Base-by-base conservation (phyloP, 2,329 filamentous ascomycete genomes). In the Fusarium kyushuense region DNA sequence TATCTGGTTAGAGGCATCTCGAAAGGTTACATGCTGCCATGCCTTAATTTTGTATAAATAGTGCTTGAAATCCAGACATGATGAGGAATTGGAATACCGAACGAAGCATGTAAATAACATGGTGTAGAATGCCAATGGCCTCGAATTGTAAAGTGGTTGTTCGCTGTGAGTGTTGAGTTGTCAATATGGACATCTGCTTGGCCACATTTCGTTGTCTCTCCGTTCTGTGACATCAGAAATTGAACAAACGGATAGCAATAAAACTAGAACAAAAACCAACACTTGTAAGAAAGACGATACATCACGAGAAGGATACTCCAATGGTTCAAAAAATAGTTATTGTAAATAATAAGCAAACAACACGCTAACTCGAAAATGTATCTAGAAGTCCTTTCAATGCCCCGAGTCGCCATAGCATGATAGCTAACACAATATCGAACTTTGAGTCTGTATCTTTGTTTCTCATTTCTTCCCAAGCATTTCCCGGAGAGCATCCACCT, bases 401-500 rank as follows among this genome's bases (percentile, higher is more conserved):
- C 58, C 66, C 57, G 52, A 41, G 48, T 41, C 38, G 36, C 53
- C 52, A 54, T 29, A 54, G 7, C 11, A 38, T 41, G 47, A 36
- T 30, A 25, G 19, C 32, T 16, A 49, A 13, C 23, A 53, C 40
- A 19, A 11, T 41, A 4, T 8, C 40, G 53, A 33, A 43, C 11
- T 9, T 38, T 5, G 29, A 25, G 4, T 49, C 36, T 40, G 23
- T 60, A 35, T 21, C 19, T 43, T 25, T 43, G 16, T 43, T 19
- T 62, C 38, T 68, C 43, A 65, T 63, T 71, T 79, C 58, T 75
- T 78, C 6, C 55, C 65, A 61, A 85, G 72, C 77, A 88, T 80
- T 64, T 83, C 84, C 71, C 85, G 83, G 58, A 92, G 78, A 13
- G 89, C 85, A 58, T 87, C 84, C 2, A 86, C 83, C 79, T 92